phyloP scores from a whole-genome alignment of 352 stramenopile species.

The Phytopythium oedochilum region DNA sequence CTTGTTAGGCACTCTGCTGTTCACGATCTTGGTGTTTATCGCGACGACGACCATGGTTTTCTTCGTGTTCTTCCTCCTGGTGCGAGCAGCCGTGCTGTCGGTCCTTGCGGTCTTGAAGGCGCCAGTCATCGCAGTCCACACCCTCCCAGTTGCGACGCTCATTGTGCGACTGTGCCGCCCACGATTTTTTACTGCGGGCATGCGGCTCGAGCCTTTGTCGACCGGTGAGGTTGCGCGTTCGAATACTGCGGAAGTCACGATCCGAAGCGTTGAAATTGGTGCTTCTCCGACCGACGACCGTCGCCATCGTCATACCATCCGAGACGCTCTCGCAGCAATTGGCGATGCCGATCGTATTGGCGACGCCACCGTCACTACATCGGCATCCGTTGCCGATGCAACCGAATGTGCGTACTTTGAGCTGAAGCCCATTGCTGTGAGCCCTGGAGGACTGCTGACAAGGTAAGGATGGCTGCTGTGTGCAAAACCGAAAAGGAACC shows the following conservation, averaged over 20 bases:
- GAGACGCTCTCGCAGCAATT: slow-evolving; percentile 7
- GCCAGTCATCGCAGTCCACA: slow-evolving; percentile 43
- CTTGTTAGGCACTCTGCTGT: slow-evolving; percentile 90
- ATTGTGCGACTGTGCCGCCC: slow-evolving; percentile 31
- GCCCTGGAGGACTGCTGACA: slow-evolving; percentile 17
- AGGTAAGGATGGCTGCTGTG: too few species aligned
- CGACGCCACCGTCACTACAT: not conserved
- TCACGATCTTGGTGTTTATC: slow-evolving; percentile 91
- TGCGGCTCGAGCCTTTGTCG: slow-evolving; percentile 19
- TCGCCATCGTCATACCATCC: slow-evolving; percentile 14
- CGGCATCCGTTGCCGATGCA: not conserved
- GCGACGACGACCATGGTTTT: slow-evolving; percentile 93
- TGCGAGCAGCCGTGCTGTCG: slow-evolving; percentile 47
- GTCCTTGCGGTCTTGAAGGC: slow-evolving; percentile 39
- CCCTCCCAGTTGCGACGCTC: slow-evolving; percentile 44
- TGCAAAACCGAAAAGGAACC: too few species aligned
- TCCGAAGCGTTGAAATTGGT: slow-evolving; percentile 15
- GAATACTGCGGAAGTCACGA: slow-evolving; percentile 1
- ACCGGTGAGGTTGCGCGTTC: not conserved
- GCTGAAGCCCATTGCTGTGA: slow-evolving; percentile 18
- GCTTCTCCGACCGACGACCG: slow-evolving; percentile 10
- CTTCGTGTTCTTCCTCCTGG: slow-evolving; percentile 89
- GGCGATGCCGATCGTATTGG: slow-evolving; percentile 6
- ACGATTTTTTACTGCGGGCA: slow-evolving; percentile 28
- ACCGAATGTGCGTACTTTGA: slow-evolving; percentile 12